These are phyloP conservation scores for Rhodotorula sphaerocarpa DNA, from an alignment of 768 basidiomycete genomes.

Conservation along the genomic window DNA sequence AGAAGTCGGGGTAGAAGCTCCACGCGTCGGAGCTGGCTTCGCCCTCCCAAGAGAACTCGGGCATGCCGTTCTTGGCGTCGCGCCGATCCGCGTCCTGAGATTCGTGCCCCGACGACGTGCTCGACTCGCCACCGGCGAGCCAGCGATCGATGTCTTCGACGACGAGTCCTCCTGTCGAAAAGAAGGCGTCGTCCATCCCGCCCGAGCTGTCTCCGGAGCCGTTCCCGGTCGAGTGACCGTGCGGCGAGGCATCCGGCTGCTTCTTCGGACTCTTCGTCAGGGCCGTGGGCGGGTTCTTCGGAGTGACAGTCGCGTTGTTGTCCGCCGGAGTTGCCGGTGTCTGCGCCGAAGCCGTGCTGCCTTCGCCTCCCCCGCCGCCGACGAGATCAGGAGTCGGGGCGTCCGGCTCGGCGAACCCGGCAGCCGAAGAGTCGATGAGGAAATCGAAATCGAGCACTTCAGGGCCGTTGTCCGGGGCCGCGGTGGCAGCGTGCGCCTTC, in stretches of 20 bases:
- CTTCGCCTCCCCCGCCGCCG: background rate
- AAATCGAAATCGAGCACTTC: slow-evolving; percentile 19
- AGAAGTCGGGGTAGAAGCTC: slow-evolving; percentile 1
- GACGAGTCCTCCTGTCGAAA: background rate
- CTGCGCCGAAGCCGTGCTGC: background rate
- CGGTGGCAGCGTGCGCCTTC: no score
- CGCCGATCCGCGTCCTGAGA: no score
- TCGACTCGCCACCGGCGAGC: background rate
- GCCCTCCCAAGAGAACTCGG: background rate
- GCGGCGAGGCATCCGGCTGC: background rate
- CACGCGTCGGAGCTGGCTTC: background rate
- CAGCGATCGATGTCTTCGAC: slow-evolving; percentile 3
- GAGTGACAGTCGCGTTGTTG: slow-evolving; percentile 3
- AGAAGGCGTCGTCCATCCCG: background rate
- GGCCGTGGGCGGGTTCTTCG: background rate
- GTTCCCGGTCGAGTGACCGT: no score
- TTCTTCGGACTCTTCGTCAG: background rate
- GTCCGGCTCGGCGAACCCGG: slow-evolving; percentile 21
- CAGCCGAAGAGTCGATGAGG: slow-evolving; percentile 27
- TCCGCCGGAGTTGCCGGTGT: slow-evolving; percentile 11
- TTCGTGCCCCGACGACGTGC: no score
- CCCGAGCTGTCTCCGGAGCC: background rate
- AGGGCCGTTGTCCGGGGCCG: no score
- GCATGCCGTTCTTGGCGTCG: background rate
- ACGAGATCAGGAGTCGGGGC: slow-evolving; percentile 16